Percentiles rank a stretch among this genome's conserved stretches.
These are phyloP conservation scores for Xylaria telfairii DNA, from an alignment of 495 filamentous ascomycete species.

Conservation along the genomic window DNA sequence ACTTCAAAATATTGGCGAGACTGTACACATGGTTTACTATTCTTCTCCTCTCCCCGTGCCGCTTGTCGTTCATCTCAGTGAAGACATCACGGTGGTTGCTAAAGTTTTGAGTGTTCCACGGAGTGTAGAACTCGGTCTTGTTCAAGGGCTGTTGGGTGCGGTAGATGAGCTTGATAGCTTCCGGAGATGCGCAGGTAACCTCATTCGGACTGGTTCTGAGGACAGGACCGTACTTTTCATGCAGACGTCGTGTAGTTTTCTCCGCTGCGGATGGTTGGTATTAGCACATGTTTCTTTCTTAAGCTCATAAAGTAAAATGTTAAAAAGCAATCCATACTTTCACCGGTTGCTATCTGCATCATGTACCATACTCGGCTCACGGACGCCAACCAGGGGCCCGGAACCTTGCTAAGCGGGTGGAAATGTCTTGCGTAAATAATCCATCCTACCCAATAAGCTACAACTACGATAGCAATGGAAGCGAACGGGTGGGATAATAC, in stretches of 20 bases:
- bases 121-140: slow-evolving; percentile 11
- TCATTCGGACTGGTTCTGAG: slow-evolving; percentile 12
- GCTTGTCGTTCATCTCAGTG: slow-evolving; percentile 14
- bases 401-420: slow-evolving; percentile 16
- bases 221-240: slow-evolving; percentile 11
- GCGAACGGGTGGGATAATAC: slow-evolving; percentile 3
- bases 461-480: neutral
- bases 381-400: slow-evolving; percentile 16
- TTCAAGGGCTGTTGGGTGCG: slow-evolving; percentile 14
- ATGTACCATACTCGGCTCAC: slow-evolving; percentile 16
- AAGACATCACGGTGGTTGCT: slow-evolving; percentile 12
- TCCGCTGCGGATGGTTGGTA: slow-evolving; percentile 8
- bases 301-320: neutral
- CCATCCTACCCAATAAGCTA: slow-evolving; percentile 6
- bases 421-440: slow-evolving; percentile 12
- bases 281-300: neutral
- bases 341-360: slow-evolving; percentile 7
- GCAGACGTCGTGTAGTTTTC: slow-evolving; percentile 1
- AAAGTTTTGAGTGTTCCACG: slow-evolving; percentile 14
- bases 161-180: slow-evolving; percentile 15
- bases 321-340: slow-evolving; percentile 13
- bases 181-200: slow-evolving; percentile 15
- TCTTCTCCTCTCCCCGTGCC: slow-evolving; percentile 11
- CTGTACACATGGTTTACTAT: slow-evolving; percentile 14
- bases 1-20: slow-evolving; percentile 15